Conservation (phyloP, 768 basidiomycete genomes). For the Leccinum imitatum region DNA sequence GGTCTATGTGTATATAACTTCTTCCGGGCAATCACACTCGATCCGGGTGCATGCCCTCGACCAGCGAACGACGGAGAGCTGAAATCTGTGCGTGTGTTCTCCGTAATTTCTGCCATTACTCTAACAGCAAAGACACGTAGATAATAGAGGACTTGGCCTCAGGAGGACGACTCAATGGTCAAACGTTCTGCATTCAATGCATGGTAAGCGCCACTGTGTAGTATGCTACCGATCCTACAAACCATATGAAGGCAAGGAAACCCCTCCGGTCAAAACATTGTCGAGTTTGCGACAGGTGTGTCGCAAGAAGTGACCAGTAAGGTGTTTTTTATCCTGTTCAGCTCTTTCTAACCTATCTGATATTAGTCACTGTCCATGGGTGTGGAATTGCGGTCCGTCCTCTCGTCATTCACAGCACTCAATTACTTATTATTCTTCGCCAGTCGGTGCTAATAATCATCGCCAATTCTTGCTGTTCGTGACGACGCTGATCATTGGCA, state of each 20-base stretch:
- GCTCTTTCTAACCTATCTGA: slow-evolving; percentile 4
- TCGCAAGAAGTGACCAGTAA: slow-evolving; percentile 91
- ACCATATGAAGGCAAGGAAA: slow-evolving; percentile 62
- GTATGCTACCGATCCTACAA: neutral
- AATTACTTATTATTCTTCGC: slow-evolving; percentile 7
- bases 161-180: slow-evolving; percentile 86
- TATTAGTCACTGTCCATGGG: slow-evolving; percentile 93
- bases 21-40: slow-evolving; percentile 84
- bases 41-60: slow-evolving; percentile 85
- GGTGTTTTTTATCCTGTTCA: slow-evolving; percentile 27
- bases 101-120: neutral
- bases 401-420: neutral
- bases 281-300: slow-evolving; percentile 85
- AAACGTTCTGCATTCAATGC: slow-evolving; percentile 95
- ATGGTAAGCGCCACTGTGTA: slow-evolving; percentile 55
- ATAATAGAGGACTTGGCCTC: slow-evolving; percentile 90
- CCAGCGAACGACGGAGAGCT: slow-evolving; percentile 82
- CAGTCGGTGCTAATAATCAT: slow-evolving; percentile 92
- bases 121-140: slow-evolving; percentile 37
- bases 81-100: slow-evolving; percentile 62
- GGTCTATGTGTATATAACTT: slow-evolving; percentile 85
- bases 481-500: slow-evolving; percentile 76
- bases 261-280: slow-evolving; percentile 96
- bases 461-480: slow-evolving; percentile 97
- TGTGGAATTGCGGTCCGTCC: slow-evolving; percentile 92